phyloP scores from a whole-genome alignment of 2,329 filamentous ascomycete genomes.

The Aspergillus oerlinghausenensis region DNA sequence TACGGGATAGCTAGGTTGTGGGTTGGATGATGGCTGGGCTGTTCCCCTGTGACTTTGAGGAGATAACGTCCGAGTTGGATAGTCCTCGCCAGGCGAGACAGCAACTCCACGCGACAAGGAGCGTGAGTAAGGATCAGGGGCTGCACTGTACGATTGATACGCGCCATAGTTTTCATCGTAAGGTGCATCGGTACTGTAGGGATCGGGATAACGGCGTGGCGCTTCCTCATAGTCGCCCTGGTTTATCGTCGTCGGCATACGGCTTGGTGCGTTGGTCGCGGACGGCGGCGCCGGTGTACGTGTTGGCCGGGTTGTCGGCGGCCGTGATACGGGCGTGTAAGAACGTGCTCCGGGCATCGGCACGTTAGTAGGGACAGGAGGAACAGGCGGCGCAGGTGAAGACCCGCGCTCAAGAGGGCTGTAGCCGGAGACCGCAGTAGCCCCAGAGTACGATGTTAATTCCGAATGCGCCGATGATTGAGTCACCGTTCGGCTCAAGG shows the following conservation, averaged over 20 bases:
- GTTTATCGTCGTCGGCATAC: conserved; percentile 7
- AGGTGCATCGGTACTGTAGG: background rate
- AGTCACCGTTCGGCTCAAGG: conserved; percentile 41
- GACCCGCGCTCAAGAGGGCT: conserved; percentile 30
- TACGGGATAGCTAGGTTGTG: conserved; percentile 11
- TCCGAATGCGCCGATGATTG: conserved; percentile 49
- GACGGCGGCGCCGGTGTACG: conserved; percentile 22
- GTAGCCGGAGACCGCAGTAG: conserved; percentile 29
- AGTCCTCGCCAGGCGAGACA: conserved; percentile 3
- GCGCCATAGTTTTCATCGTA: conserved; percentile 4
- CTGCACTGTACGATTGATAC: conserved; percentile 19
- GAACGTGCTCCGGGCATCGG: conserved; percentile 23
- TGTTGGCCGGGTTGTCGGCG: conserved; percentile 22
- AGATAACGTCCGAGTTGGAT: conserved; percentile 8
- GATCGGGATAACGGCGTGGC: conserved; percentile 3
- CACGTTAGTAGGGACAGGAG: conserved; percentile 23
- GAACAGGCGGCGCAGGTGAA: conserved; percentile 28
- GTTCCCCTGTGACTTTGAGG: conserved; percentile 5
- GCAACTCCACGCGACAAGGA: conserved; percentile 12
- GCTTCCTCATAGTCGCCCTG: conserved; percentile 6
- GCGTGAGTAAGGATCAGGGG: conserved; percentile 17
- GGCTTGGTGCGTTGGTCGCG: conserved; percentile 17
- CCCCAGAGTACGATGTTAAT: conserved; percentile 45
- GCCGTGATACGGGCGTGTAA: conserved; percentile 20
- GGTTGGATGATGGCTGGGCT: conserved; percentile 1